A percentile compares a stretch with the other conserved stretches of the same genome.
Evolutionary conservation across 305 asterid genomes (phyloP).

Genomic region (Fraxinus sp.): DNA sequence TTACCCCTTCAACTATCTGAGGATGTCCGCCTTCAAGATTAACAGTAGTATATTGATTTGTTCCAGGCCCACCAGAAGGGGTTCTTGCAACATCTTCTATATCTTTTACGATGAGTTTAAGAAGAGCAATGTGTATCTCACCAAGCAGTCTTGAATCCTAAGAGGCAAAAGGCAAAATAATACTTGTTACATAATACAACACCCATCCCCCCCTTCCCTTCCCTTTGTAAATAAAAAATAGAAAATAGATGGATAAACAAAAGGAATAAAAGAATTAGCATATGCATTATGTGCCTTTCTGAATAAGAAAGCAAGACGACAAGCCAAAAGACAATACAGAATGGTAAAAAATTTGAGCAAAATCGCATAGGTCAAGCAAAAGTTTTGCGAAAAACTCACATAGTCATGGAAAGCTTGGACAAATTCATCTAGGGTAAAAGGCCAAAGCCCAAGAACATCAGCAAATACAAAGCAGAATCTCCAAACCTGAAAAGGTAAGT

Average conservation of each 20-base stretch:
- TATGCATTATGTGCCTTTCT: not conserved
- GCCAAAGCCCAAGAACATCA: slow-evolving; percentile 96
- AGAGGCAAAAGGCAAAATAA: slow-evolving; percentile 26
- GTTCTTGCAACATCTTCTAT: slow-evolving; percentile 94
- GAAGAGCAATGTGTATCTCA: slow-evolving; percentile 76
- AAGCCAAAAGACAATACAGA: not conserved
- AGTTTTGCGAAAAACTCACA: slow-evolving; percentile 54
- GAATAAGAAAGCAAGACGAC: slow-evolving; percentile 11
- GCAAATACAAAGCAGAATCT: slow-evolving; percentile 91
- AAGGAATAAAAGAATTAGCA: not conserved
- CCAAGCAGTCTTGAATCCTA: slow-evolving; percentile 94
- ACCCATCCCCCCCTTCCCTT: not conserved
- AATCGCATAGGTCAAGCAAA: not conserved
- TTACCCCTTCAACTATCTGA: slow-evolving; percentile 96
- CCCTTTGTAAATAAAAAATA: not conserved
- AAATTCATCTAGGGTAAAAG: slow-evolving; percentile 94
- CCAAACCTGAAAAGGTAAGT: slow-evolving; percentile 72
- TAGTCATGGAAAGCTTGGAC: slow-evolving; percentile 92
- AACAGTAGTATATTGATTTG: slow-evolving; percentile 90
- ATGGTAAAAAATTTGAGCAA: not conserved
- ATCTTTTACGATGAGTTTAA: slow-evolving; percentile 83
- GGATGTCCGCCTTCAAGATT: slow-evolving; percentile 99
- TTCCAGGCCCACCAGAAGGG: slow-evolving; percentile 98
- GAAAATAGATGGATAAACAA: not conserved
- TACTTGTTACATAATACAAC: not conserved